phyloP scores from a whole-genome alignment of 306 rosid genomes.

The Comarum palustre region DNA sequence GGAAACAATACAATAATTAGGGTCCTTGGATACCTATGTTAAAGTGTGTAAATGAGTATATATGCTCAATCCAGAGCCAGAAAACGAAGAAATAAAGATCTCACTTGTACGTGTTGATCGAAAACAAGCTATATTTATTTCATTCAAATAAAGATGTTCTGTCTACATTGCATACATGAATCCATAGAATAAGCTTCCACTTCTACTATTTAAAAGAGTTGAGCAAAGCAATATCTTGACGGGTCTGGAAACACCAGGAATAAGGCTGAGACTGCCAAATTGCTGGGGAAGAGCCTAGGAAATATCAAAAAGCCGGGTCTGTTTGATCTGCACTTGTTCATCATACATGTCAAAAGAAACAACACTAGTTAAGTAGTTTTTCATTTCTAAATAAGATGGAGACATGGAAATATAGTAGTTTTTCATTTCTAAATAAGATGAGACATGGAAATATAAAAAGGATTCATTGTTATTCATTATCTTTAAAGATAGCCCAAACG shows the following conservation, averaged over 20 bases:
- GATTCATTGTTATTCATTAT: not conserved
- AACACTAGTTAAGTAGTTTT: not conserved
- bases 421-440: not conserved
- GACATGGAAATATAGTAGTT: not conserved
- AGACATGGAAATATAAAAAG: not conserved
- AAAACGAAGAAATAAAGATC: not conserved
- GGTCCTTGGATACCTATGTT: not conserved
- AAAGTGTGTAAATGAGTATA: not conserved
- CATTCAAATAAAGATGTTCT: not conserved
- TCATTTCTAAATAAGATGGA: not conserved
- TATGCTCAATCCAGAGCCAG: not conserved
- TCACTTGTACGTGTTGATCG: not conserved
- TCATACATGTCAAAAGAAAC: not conserved
- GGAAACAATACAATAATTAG: conserved; percentile 5
- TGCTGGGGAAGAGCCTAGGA: not conserved
- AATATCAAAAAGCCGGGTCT: not conserved
- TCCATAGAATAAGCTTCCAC: not conserved
- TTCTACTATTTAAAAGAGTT: not conserved
- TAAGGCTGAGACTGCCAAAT: not conserved
- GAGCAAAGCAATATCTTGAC: too few relatives aligned
- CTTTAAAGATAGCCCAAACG: not conserved
- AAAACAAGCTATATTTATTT: not conserved
- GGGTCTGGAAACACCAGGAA: too few relatives aligned
- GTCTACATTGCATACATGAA: conserved; percentile 6
- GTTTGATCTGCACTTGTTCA: not conserved